Evolutionary conservation across 208 protist genomes (phyloP).

Genomic region (Trypanosoma boissoni): DNA sequence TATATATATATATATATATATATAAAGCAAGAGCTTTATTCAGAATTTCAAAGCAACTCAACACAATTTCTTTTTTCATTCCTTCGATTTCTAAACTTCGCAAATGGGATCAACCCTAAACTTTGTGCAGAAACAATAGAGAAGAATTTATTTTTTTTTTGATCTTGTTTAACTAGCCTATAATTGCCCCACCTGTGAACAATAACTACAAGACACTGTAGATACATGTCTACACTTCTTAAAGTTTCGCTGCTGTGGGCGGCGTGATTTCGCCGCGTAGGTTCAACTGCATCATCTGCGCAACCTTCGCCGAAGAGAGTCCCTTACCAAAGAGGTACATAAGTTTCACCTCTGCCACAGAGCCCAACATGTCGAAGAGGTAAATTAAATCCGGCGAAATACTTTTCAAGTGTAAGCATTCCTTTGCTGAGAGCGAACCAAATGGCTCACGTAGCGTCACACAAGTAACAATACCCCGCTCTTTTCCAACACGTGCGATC

Average conservation of each 20-base stretch:
- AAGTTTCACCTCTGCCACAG: conserved; percentile 62
- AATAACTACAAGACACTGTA: too few relatives aligned
- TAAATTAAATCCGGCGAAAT: conserved; percentile 44
- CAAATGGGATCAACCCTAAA: too few relatives aligned
- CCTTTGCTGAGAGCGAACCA: conserved; percentile 33
- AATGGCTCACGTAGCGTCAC: conserved; percentile 35
- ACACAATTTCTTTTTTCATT: too few relatives aligned
- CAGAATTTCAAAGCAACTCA: background rate
- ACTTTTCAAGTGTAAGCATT: conserved; percentile 32
- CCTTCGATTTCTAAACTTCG: too few relatives aligned
- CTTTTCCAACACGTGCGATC: conserved; percentile 29
- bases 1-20: conserved; percentile 1
- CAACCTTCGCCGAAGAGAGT: conserved; percentile 32
- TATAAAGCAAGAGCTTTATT: background rate
- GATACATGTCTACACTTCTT: too few relatives aligned
- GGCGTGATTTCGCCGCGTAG: conserved; percentile 63
- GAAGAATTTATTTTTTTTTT: too few relatives aligned
- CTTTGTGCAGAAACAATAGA: too few relatives aligned
- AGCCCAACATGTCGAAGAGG: conserved; percentile 47
- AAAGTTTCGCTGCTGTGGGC: too few relatives aligned
- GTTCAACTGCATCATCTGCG: conserved; percentile 41
- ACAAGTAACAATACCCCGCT: conserved; percentile 34
- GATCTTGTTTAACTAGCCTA: too few relatives aligned
- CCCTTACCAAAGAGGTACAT: conserved; percentile 81
- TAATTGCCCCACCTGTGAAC: too few relatives aligned